Evolutionary conservation across 2,329 filamentous ascomycete species (phyloP).

Genomic region (Lachnellula occidentalis): DNA sequence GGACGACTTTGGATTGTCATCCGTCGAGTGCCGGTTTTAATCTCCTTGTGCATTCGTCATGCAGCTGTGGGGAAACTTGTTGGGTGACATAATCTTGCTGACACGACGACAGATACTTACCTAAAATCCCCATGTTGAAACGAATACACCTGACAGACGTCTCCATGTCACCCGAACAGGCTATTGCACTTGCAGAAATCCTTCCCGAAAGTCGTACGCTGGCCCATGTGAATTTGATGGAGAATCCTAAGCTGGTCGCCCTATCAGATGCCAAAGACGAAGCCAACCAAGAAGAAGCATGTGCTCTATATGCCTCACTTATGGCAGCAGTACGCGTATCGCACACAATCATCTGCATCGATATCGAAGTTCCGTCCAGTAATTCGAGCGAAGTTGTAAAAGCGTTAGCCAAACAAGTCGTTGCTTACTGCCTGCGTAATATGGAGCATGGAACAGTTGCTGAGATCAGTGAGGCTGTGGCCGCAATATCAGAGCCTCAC

Average conservation of each 20-base stretch:
- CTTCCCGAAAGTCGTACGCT: constrained; percentile 76
- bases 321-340: constrained; percentile 84
- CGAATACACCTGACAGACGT: constrained; percentile 84
- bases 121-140: constrained; percentile 70
- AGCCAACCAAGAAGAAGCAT: constrained; percentile 83
- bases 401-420: constrained; percentile 87
- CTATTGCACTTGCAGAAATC: constrained; percentile 85
- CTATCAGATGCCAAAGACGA: constrained; percentile 74
- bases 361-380: constrained; percentile 79
- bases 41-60: background rate
- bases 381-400: constrained; percentile 88
- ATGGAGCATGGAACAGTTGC: constrained; percentile 73
- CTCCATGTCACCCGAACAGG: constrained; percentile 77
- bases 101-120: constrained; percentile 56
- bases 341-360: constrained; percentile 76
- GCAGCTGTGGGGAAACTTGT: background rate
- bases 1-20: background rate
- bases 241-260: constrained; percentile 67
- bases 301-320: constrained; percentile 85
- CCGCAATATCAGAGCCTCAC: constrained; percentile 31
- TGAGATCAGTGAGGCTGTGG: constrained; percentile 46
- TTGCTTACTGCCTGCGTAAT: constrained; percentile 89
- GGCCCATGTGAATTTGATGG: constrained; percentile 80
- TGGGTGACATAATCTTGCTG: constrained; percentile 12
- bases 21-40: background rate